Conservation (phyloP, 805 yeast species). For the Kuraishia ogatae region DNA sequence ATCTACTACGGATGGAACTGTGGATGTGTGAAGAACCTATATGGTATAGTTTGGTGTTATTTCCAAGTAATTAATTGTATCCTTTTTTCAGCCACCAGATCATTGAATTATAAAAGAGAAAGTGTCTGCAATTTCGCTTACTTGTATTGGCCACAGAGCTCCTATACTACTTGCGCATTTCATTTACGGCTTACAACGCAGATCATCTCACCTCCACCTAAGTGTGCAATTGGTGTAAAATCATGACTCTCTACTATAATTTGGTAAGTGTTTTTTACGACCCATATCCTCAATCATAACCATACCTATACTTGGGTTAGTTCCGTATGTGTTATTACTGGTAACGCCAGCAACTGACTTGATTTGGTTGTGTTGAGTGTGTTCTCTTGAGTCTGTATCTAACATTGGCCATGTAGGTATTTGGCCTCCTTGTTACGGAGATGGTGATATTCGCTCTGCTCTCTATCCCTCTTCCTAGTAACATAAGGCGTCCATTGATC, state of each 20-base stretch:
- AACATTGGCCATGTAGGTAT: constrained; percentile 31
- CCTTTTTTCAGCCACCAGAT: too few species aligned
- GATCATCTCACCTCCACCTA: too few species aligned
- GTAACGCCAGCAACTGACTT: neutral
- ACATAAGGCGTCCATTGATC: constrained; percentile 59
- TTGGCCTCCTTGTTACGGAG: constrained; percentile 69
- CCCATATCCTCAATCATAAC: too few species aligned
- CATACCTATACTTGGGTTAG: too few species aligned
- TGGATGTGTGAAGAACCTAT: neutral
- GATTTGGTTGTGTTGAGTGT: neutral
- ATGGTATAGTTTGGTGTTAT: too few species aligned
- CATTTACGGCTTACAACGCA: too few species aligned
- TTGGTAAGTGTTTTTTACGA: constrained; percentile 2
- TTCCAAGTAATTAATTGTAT: too few species aligned
- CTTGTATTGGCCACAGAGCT: neutral
- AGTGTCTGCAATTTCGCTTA: neutral
- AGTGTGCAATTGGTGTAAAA: neutral
- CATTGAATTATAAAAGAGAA: too few species aligned
- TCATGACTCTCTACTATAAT: constrained; percentile 1
- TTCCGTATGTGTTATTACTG: neutral
- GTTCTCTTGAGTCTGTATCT: neutral
- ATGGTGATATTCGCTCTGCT: constrained; percentile 70
- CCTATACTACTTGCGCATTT: neutral
- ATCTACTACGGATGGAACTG: neutral
- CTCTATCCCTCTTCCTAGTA: constrained; percentile 81